Base-by-base conservation (phyloP, 2,329 filamentous ascomycete genomes). In the Aspergillus uvarum region DNA sequence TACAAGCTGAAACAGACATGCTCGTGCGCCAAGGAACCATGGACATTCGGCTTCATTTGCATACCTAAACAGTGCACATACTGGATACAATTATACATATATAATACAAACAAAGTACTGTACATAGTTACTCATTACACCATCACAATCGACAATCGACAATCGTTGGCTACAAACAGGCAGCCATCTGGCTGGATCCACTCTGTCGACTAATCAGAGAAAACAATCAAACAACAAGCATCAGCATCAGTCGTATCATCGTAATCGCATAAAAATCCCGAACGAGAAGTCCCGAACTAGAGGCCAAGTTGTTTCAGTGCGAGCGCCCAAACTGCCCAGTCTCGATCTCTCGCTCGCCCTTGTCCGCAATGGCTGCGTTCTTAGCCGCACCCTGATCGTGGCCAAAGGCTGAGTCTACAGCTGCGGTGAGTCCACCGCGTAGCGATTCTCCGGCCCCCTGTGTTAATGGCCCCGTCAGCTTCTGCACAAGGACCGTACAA, bases 361-460 rank as follows among this genome's bases (percentile, higher is more conserved):
- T 66, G 10, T 67, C 62, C 1, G 74, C 72, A 64, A 79, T 75
- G 8, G 65, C 68, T 16, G 74, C 68, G 57, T 79, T 78, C 60
- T 73, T 72, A 14, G 64, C 67, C 1, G 69, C 72, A 5, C 74
- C 72, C 29, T 78, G 70, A 2, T 70, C 57, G 21, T 75, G 70
- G 29, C 76, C 72, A 63, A 78, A 77, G 5, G 74, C 66, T 54
- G 71, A 67, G 60, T 80, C 77, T 47, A 78, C 70, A 0, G 74
- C 72, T n/a, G 73, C 69, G 56, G 67, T 75, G 4, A 76, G 51
- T 2, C 69, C 70, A 4, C 77, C 77, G 19, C 77, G 76, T 35
- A 79, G 64, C 4, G 72, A 72, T 61, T 80, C 77, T 5, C 77
- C 77, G 19, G 70, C 69, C 7, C 77, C 77, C 75, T 79, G 52